Evolutionary conservation across 2,329 filamentous ascomycete species (phyloP).

Genomic region (Hypoxylon sp.): DNA sequence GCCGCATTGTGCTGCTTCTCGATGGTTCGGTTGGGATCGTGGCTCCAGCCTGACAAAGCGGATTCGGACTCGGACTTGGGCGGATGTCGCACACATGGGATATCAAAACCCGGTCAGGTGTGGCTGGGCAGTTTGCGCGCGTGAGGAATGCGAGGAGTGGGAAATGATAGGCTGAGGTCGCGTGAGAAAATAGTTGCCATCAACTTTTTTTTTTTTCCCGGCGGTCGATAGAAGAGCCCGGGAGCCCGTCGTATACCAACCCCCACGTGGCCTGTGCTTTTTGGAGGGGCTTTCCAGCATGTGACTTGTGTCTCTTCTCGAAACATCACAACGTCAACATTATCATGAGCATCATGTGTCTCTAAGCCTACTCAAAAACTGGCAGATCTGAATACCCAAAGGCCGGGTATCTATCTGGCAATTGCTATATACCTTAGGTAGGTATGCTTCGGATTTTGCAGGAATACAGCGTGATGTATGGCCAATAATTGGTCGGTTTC

Average conservation of each 20-base stretch:
- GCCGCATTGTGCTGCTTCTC: constrained; percentile 58
- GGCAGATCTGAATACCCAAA: too few relatives aligned
- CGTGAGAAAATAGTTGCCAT: constrained; percentile 23
- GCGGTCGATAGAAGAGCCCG: background rate
- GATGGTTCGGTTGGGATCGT: constrained; percentile 20
- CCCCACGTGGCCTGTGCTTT: constrained; percentile 25
- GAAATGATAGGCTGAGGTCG: constrained; percentile 29
- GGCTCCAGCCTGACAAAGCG: constrained; percentile 15
- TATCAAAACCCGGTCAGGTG: constrained; percentile 17
- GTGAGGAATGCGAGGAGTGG: constrained; percentile 7
- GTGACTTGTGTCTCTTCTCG: background rate
- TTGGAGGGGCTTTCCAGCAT: background rate
- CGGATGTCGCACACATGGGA: constrained; percentile 21
- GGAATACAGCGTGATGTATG: background rate
- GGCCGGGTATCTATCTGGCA: too few relatives aligned
- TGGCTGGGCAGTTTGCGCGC: constrained; percentile 12
- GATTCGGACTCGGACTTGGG: constrained; percentile 9
- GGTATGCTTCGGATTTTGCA: background rate
- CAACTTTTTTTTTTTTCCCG: constrained; percentile 22
- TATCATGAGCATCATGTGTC: background rate
- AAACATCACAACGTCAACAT: background rate
- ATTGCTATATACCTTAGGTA: too few relatives aligned
- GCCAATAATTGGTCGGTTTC: background rate
- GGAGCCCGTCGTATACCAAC: constrained; percentile 9
- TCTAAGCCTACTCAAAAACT: too few relatives aligned